A percentile compares a stretch with the other conserved stretches of the same genome.
Conservation (phyloP, 169 alveolate genomes). For the Plasmodium cynomolgi region DNA sequence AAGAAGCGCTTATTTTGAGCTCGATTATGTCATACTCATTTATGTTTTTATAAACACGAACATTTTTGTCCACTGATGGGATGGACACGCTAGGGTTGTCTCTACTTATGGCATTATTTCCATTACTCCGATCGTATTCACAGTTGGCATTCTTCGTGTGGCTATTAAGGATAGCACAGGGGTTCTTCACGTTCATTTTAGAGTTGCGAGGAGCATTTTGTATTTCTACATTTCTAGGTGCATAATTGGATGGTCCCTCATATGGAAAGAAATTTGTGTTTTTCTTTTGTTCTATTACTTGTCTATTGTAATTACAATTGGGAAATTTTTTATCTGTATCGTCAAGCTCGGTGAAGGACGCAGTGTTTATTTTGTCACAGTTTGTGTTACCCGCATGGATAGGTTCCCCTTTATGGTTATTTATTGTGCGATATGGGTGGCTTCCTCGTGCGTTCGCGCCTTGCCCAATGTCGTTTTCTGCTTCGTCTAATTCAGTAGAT, state of each 20-base stretch:
- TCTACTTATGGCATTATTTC: constrained; percentile 3
- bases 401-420: background rate
- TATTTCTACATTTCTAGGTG: background rate
- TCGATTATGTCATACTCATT: constrained; percentile 73
- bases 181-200: background rate
- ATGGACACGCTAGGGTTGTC: background rate
- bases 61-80: constrained; percentile 22
- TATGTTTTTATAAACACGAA: constrained; percentile 73
- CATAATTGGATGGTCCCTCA: constrained; percentile 12
- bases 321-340: background rate
- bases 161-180: constrained; percentile 12
- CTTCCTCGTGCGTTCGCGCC: background rate
- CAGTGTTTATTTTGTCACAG: background rate
- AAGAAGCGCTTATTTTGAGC: constrained; percentile 69
- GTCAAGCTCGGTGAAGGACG: background rate
- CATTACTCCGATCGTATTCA: background rate
- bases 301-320: constrained; percentile 3
- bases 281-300: background rate
- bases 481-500: background rate
- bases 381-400: background rate
- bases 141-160: background rate
- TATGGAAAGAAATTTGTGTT: background rate
- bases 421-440: background rate
- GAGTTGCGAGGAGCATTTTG: background rate
- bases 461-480: background rate